phyloP scores from a whole-genome alignment of 2,329 filamentous ascomycete species.

The Chaetoscypha palmicola region DNA sequence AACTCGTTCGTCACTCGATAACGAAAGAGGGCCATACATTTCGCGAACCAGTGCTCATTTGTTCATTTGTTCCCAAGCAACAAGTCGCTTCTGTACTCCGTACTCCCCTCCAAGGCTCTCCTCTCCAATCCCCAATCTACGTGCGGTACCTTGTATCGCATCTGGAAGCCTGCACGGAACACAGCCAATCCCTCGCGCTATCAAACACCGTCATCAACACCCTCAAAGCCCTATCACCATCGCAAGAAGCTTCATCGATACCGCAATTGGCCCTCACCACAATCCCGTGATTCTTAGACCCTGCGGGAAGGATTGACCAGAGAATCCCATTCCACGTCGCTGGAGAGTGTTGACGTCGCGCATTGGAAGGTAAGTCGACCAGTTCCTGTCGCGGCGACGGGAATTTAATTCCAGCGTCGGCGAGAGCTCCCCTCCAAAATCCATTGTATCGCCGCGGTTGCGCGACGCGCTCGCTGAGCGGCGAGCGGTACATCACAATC shows the following conservation, averaged over 20 bases:
- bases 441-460: slow-evolving; percentile 11
- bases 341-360: slow-evolving; percentile 15
- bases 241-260: slow-evolving; percentile 23
- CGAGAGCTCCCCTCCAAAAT: neutral
- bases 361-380: slow-evolving; percentile 26
- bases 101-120: neutral
- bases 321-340: slow-evolving; percentile 11
- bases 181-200: slow-evolving; percentile 20
- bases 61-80: neutral
- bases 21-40: slow-evolving; percentile 1
- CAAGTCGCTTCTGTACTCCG: slow-evolving; percentile 2
- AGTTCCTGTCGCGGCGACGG: slow-evolving; percentile 12
- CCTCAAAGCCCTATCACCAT: slow-evolving; percentile 27
- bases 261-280: slow-evolving; percentile 26
- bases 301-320: slow-evolving; percentile 28
- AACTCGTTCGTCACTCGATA: slow-evolving; percentile 10
- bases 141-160: slow-evolving; percentile 8
- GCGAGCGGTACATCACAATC: neutral
- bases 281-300: slow-evolving; percentile 26
- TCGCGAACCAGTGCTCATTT: neutral
- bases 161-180: slow-evolving; percentile 18
- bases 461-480: slow-evolving; percentile 18
- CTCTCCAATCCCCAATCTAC: neutral
- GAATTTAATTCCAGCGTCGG: slow-evolving; percentile 21
- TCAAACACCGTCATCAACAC: slow-evolving; percentile 13